Evolutionary conservation across 768 basidiomycete species (phyloP).

Genomic region (Suillus discolor): DNA sequence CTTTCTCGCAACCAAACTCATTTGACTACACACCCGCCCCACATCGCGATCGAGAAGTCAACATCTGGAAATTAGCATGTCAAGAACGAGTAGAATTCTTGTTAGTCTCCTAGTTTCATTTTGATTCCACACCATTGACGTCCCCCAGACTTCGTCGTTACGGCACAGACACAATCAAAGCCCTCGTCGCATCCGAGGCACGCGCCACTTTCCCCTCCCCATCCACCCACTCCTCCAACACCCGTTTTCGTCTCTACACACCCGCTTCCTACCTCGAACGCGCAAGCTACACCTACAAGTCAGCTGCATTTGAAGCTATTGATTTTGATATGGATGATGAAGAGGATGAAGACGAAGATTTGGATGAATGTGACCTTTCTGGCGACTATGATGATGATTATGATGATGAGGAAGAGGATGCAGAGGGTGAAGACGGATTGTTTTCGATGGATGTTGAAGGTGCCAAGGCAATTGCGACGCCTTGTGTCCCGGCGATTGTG

Average conservation of each 20-base stretch:
- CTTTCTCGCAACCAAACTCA: slow-evolving; percentile 4
- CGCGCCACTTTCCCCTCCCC: slow-evolving; percentile 8
- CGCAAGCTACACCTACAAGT: slow-evolving; percentile 33
- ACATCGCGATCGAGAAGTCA: slow-evolving; percentile 36
- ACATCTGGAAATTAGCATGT: slow-evolving; percentile 37
- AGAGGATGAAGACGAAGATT: slow-evolving; percentile 27
- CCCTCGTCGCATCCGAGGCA: slow-evolving; percentile 33
- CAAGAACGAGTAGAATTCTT: slow-evolving; percentile 37
- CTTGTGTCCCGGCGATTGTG: not conserved
- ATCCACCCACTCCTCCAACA: not conserved
- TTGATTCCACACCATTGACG: slow-evolving; percentile 3
- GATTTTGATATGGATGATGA: slow-evolving; percentile 36
- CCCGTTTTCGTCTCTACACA: slow-evolving; percentile 34
- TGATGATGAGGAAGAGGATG: slow-evolving; percentile 18
- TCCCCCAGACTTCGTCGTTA: slow-evolving; percentile 32
- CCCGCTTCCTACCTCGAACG: slow-evolving; percentile 16
- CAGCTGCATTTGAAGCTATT: slow-evolving; percentile 25
- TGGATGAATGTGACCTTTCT: slow-evolving; percentile 29
- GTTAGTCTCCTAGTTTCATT: slow-evolving; percentile 23
- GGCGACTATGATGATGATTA: slow-evolving; percentile 17
- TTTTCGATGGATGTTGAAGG: slow-evolving; percentile 2
- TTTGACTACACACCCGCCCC: slow-evolving; percentile 22
- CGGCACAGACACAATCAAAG: slow-evolving; percentile 35
- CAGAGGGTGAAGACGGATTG: slow-evolving; percentile 13
- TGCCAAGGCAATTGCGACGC: not conserved